Evolutionary conservation across 495 filamentous ascomycete species (phyloP).

Genomic region (Penicillium ucsense): DNA sequence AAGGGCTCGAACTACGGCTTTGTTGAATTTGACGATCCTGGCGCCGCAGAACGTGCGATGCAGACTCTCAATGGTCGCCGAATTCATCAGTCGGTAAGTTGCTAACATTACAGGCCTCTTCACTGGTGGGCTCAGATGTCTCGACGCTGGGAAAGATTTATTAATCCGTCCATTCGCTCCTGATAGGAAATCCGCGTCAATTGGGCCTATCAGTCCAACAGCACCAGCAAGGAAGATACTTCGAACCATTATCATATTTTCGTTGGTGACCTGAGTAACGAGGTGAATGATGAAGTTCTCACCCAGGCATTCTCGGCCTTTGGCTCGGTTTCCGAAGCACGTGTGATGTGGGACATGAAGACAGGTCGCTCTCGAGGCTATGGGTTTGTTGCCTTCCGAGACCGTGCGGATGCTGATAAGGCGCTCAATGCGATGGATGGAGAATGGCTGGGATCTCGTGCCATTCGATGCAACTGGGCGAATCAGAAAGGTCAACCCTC

Average conservation of each 20-base stretch:
- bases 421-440: slow-evolving; percentile 96
- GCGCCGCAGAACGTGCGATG: slow-evolving; percentile 93
- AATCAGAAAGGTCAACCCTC: slow-evolving; percentile 99
- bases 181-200: slow-evolving; percentile 95
- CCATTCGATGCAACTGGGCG: slow-evolving; percentile 99
- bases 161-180: neutral
- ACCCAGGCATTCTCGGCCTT: slow-evolving; percentile 95
- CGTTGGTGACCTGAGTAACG: slow-evolving; percentile 95
- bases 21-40: slow-evolving; percentile 97
- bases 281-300: slow-evolving; percentile 96
- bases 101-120: neutral
- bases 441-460: slow-evolving; percentile 97
- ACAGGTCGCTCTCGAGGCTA: slow-evolving; percentile 95
- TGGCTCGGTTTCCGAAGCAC: slow-evolving; percentile 93
- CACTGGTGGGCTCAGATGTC: neutral
- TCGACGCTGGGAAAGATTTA: neutral
- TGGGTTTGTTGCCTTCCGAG: slow-evolving; percentile 96
- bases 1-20: slow-evolving; percentile 99
- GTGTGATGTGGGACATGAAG: slow-evolving; percentile 99
- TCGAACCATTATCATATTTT: slow-evolving; percentile 99
- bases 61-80: slow-evolving; percentile 88
- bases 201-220: slow-evolving; percentile 99
- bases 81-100: slow-evolving; percentile 76
- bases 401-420: slow-evolving; percentile 90
- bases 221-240: slow-evolving; percentile 89